Base-by-base conservation (phyloP, 768 basidiomycete species). In the Cytidiella melzeri region DNA sequence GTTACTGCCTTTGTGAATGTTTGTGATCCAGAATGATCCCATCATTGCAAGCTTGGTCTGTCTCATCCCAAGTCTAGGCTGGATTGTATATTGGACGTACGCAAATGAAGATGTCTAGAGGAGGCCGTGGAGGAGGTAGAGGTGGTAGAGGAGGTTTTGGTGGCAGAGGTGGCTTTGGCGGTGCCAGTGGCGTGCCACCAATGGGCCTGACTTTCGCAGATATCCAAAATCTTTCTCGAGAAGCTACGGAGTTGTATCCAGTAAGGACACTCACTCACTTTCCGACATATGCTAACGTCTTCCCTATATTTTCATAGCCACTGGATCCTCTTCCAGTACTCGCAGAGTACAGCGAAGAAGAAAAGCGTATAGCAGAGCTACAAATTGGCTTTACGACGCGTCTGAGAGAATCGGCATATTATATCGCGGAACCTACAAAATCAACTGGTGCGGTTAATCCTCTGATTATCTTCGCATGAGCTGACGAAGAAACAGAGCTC, bases 161-260 rank as follows among this genome's bases (percentile, higher is more conserved):
- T 18, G 77, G 80, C 23, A 67, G 72, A 44, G 61, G 67, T 13
- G 69, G 72, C 51, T 64, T 72, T 26, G 67, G 69, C 39, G 52
- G 41, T 23, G 55, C 66, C 24, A 57, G 57, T 18, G 65, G 55
- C 41, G 64, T 76, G 30, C 82, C 80, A 2, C 86, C 87, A 0
- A 87, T 89, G 81, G 89, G 90, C 18, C 75, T 92, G 25, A 81
- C 83, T 5, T 87, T 86, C 61, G 78, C 83, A 38, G 89, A 92
- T 62, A 73, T 92, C 45, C 85, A 88, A 62, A 74, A 79, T 43
- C 67, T 91, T 60, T 84, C 86, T 15, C 73, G 84, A 50, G 90
- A 91, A 64, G 83, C 74, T 49, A 83, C 84, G 36, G 81, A 81
- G 24, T 68, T 90, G 62, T 92, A 90, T 70, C 90, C 90, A 43